Evolutionary conservation across 768 basidiomycete species (phyloP).

Genomic region (Boletus rubropictus): DNA sequence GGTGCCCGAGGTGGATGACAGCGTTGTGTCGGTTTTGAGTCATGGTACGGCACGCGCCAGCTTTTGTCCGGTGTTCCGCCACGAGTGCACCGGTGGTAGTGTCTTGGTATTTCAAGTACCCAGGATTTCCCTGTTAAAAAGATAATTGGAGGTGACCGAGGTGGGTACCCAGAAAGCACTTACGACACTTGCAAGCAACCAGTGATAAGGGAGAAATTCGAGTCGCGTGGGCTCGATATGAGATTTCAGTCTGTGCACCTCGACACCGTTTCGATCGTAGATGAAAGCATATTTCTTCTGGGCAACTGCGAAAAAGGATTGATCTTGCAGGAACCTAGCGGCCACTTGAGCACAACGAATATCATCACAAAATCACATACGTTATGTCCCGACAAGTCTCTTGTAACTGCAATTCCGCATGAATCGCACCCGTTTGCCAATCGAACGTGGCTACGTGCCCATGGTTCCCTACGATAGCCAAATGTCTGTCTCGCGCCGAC

Average conservation of each 20-base stretch:
- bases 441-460: constrained; percentile 94
- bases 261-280: constrained; percentile 90
- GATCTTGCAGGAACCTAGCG: constrained; percentile 81
- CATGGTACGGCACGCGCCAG: constrained; percentile 81
- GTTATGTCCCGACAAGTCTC: constrained; percentile 93
- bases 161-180: constrained; percentile 24
- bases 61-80: constrained; percentile 82
- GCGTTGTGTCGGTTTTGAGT: constrained; percentile 79
- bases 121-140: constrained; percentile 65
- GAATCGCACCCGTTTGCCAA: constrained; percentile 81
- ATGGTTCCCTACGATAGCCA: constrained; percentile 75
- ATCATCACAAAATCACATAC: constrained; percentile 37
- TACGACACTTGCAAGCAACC: constrained; percentile 88
- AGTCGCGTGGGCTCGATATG: constrained; percentile 87
- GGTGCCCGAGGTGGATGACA: constrained; percentile 90
- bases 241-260: constrained; percentile 76
- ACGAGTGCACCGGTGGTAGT: constrained; percentile 88
- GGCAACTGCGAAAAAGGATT: constrained; percentile 89
- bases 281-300: constrained; percentile 96
- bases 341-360: background rate
- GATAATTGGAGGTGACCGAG: background rate
- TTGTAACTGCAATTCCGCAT: constrained; percentile 81
- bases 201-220: constrained; percentile 94
- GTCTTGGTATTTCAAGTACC: constrained; percentile 94
- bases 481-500: constrained; percentile 46